Evolutionary conservation across 179 eudicot genomes (phyloP), one percentile per base, ranked within the genome.

Genomic region (Spinacia oleracea): DNA sequence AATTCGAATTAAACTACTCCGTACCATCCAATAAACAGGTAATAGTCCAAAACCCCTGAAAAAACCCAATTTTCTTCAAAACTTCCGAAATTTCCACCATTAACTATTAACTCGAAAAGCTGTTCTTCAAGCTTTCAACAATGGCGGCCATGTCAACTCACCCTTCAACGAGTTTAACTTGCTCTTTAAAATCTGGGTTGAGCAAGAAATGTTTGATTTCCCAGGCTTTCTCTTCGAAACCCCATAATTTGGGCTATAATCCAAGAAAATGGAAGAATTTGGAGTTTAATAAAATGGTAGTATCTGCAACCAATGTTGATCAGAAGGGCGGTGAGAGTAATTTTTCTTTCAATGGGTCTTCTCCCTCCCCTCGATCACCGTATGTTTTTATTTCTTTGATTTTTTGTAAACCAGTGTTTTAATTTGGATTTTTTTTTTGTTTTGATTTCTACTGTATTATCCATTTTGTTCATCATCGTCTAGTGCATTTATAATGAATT

Each of bases 101-200:
- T 4, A 48, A 48, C 53, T 15, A 48, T 48, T 12, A 48, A 48
- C 53, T 48, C 53, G 5, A 48, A 12, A 48, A 14, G 53, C 53
- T 14, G 53, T 12, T 15, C 20, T 48, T 48, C 53, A 48, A 48
- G 20, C 20, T 48, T 48, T 48, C 25, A n/a, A 58, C 70, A 48
- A 83, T 80, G 86, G 86, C 83, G 67, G 81, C 79, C 53, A 48
- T 77, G 27, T 79, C 85, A 56, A 71, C 80, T 35, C 70, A 53
- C 64, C 73, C 51, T n/a, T 31, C 79, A 60, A 58, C 75, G 51
- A 68, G 42, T 59, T 9, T 72, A 29, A 53, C 42, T 7, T 16
- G 25, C 66, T 72, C 67, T 11, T 18, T 66, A 3, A 77, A 77
- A 53, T 56, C 25, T 53, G 76, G 58, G 42, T 8, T 23, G n/a